Base-by-base conservation (phyloP, 192 early-diverging fungal genomes). In the Paraglomus brasilianum region DNA sequence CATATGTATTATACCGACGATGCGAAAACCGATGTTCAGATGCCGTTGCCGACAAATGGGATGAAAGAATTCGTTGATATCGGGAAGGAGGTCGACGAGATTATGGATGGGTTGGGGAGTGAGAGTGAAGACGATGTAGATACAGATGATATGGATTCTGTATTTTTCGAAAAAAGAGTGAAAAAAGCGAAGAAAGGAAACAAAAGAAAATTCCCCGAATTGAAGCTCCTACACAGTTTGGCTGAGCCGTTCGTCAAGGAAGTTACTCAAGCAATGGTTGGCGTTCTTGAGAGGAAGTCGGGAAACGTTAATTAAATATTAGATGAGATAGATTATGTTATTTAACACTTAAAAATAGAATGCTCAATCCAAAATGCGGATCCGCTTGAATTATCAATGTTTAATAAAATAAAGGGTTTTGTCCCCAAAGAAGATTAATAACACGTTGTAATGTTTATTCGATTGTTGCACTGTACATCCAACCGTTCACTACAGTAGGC, bases 1-100 rank as follows among this genome's bases (percentile, higher is more conserved):
- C 60, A 61, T 55, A 38, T 53, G 78, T 63, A 65, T 66, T 65
- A 60, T 76, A 73, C 22, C 66, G 63, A 74, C 67, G 41, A 51
- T 40, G 46, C 11, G 30, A 39, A 55, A 24, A 30, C 24, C 8
- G 45, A 49, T 5, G 63, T 53, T 56, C 41, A 56, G 36, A 56
- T 42, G 62, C 65, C 44, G n/a, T 72, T 52, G n/a, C 53, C 0
- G 65, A 75, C 13, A 71, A 78, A 43, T 47, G 72, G 49, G 52
- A 49, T 14, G 66, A 70, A 72, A 36, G 30, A 68, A 68, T 36
- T 4, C 1, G 44, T 51, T 8, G 62, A 65, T 19, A 45, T 46
- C 5, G 70, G 74, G 2, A 63, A 58, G 30, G 75, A 70, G 9
- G 66, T 46, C 3, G 66, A 47, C 2, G 63, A 52, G 0, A 11